Conservation (phyloP, 1,284 basidiomycete genomes). For the Macrocystidia cucumis region DNA sequence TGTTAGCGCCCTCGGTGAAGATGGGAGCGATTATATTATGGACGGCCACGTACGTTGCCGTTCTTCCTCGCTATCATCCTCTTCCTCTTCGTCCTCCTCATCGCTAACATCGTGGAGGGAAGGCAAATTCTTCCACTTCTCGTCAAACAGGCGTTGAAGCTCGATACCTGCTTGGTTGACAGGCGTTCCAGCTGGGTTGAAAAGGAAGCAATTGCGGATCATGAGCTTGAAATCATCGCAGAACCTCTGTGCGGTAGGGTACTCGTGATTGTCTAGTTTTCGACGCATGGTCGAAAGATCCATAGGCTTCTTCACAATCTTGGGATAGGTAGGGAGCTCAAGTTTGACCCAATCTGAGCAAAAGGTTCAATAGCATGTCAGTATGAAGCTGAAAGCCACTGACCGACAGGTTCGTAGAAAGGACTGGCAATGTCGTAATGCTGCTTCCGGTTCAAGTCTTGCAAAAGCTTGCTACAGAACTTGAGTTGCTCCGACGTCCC, state of each 20-base stretch:
- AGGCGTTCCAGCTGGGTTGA: slow-evolving; percentile 85
- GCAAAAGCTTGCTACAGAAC: slow-evolving; percentile 73
- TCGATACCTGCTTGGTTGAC: slow-evolving; percentile 82
- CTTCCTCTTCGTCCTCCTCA: slow-evolving; percentile 36
- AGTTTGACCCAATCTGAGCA: slow-evolving; percentile 65
- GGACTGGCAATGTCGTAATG: slow-evolving; percentile 70
- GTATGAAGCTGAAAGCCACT: slow-evolving; percentile 22
- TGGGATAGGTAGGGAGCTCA: slow-evolving; percentile 81
- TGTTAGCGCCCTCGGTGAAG: slow-evolving; percentile 13
- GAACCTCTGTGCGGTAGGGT: slow-evolving; percentile 73
- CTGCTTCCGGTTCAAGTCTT: slow-evolving; percentile 77
- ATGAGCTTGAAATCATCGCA: slow-evolving; percentile 90
- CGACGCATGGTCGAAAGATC: slow-evolving; percentile 84
- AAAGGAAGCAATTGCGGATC: slow-evolving; percentile 89
- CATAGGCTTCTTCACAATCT: slow-evolving; percentile 92
- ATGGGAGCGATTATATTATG: slow-evolving; percentile 5
- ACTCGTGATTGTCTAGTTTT: slow-evolving; percentile 75
- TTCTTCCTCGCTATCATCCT: slow-evolving; percentile 38
- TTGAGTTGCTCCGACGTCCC: slow-evolving; percentile 81
- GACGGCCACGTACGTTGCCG: slow-evolving; percentile 43
- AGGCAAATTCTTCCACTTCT: slow-evolving; percentile 83
- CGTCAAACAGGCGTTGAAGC: slow-evolving; percentile 81
- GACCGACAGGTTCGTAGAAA: slow-evolving; percentile 92
- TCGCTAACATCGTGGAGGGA: slow-evolving; percentile 44
- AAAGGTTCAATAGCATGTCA: slow-evolving; percentile 8